Evolutionary conservation across 2,329 filamentous ascomycete genomes (phyloP).

Genomic region (Fusarium sp.): DNA sequence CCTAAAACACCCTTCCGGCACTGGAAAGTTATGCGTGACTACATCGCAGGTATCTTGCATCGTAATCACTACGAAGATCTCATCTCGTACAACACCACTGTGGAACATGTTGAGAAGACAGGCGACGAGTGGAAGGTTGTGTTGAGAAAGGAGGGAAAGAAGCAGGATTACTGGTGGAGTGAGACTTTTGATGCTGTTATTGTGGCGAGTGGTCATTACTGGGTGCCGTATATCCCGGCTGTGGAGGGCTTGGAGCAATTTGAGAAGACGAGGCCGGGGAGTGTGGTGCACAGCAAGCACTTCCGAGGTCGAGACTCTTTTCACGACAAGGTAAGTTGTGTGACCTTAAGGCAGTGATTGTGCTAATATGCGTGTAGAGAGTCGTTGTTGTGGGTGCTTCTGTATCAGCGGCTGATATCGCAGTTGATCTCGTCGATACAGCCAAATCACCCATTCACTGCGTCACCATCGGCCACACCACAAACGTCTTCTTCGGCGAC

Average conservation of each 20-base stretch:
- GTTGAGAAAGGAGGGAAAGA: conserved; percentile 51
- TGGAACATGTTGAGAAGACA: conserved; percentile 66
- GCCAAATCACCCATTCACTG: conserved; percentile 61
- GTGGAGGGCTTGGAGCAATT: conserved; percentile 61
- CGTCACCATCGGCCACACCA: conserved; percentile 58
- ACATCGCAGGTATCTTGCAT: conserved; percentile 62
- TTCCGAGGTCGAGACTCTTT: conserved; percentile 59
- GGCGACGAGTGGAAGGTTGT: conserved; percentile 62
- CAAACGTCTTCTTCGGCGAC: conserved; percentile 66
- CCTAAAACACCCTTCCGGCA: conserved; percentile 69
- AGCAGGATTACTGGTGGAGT: conserved; percentile 68
- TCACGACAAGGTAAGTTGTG: conserved; percentile 53
- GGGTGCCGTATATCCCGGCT: conserved; percentile 64
- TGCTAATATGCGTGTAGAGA: conserved; percentile 48
- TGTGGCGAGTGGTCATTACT: conserved; percentile 69
- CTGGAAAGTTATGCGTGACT: conserved; percentile 65
- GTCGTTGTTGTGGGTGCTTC: conserved; percentile 72
- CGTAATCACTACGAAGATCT: conserved; percentile 63
- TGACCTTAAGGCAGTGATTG: fast-evolving
- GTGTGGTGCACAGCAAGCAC: conserved; percentile 65
- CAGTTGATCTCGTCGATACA: conserved; percentile 59
- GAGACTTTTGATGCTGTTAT: conserved; percentile 71
- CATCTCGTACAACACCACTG: conserved; percentile 67
- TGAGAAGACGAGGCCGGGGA: conserved; percentile 56
- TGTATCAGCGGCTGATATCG: conserved; percentile 72